phyloP scores from a whole-genome alignment of 2,329 filamentous ascomycete species.

The Exophiala phaeomuriformis region DNA sequence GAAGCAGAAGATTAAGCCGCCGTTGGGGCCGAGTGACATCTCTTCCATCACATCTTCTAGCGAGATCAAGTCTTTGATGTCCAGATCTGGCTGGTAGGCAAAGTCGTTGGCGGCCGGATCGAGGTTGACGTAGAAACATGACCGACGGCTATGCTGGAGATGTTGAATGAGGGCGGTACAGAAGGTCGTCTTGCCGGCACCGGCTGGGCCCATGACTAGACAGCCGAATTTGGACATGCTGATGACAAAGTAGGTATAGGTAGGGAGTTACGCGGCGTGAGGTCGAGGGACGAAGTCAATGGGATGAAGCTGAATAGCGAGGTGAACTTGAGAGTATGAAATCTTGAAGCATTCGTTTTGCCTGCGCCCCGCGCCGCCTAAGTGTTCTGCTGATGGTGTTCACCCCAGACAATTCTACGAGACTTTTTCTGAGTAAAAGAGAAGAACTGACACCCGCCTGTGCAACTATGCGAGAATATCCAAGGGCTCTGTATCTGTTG shows the following conservation, averaged over 20 bases:
- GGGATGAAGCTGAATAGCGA: not conserved
- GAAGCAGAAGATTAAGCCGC: slow-evolving; percentile 91
- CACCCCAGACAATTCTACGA: too few species aligned
- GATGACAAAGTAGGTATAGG: not conserved
- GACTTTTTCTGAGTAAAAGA: too few species aligned
- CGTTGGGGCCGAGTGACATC: slow-evolving; percentile 81
- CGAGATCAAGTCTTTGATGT: slow-evolving; percentile 91
- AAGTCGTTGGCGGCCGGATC: slow-evolving; percentile 93
- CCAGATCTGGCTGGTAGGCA: slow-evolving; percentile 81
- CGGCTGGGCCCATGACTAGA: slow-evolving; percentile 92
- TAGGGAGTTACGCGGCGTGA: not conserved
- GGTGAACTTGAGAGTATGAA: not conserved
- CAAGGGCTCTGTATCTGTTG: too few species aligned
- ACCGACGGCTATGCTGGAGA: slow-evolving; percentile 81
- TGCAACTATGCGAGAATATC: too few species aligned
- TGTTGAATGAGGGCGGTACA: slow-evolving; percentile 90
- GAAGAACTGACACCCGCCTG: too few species aligned
- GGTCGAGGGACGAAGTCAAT: not conserved
- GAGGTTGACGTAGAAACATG: slow-evolving; percentile 95
- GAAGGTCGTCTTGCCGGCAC: slow-evolving; percentile 95
- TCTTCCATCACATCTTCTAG: slow-evolving; percentile 97
- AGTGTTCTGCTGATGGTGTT: too few species aligned
- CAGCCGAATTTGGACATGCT: slow-evolving; percentile 89
- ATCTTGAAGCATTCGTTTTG: too few species aligned
- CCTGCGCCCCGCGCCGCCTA: too few species aligned